phyloP scores from a whole-genome alignment of 2,329 filamentous ascomycete species.

The Fusarium armeniacum region DNA sequence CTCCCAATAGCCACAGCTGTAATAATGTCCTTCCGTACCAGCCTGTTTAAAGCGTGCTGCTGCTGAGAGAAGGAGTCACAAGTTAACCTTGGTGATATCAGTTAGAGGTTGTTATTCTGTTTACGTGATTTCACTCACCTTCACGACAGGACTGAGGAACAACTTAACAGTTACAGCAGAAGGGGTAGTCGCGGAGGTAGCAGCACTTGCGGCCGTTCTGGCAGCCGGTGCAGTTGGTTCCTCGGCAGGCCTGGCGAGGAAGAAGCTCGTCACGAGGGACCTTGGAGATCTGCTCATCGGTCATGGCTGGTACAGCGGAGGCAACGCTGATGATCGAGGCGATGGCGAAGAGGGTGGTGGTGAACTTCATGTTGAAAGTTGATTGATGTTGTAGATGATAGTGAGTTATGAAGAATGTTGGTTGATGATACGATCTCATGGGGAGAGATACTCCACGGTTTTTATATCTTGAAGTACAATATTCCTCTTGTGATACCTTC shows the following conservation, averaged over 20 bases:
- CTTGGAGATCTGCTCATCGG: conserved; percentile 5
- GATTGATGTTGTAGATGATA: not conserved
- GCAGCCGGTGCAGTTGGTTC: conserved; percentile 5
- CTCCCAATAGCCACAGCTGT: fast-evolving
- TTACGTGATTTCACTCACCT: not conserved
- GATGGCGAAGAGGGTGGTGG: conserved; percentile 3
- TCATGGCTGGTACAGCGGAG: conserved; percentile 1
- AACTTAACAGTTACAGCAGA: conserved; percentile 19
- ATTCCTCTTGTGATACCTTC: not conserved
- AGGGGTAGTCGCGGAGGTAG: not conserved
- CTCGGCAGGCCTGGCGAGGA: conserved; percentile 3
- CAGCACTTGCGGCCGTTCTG: conserved; percentile 9
- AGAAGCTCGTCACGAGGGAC: conserved; percentile 8
- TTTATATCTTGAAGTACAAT: not conserved
- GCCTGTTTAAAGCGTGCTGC: no score
- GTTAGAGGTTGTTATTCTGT: fast-evolving
- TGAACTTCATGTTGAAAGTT: conserved; percentile 4
- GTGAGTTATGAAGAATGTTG: not conserved
- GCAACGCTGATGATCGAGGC: conserved; percentile 2
- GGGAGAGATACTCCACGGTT: not conserved
- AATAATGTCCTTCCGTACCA: not conserved
- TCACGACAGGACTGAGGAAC: fast-evolving
- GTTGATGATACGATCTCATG: not conserved
- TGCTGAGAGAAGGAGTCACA: fast-evolving
- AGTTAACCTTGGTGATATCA: fast-evolving